Evolutionary conservation across 2,329 filamentous ascomycete genomes (phyloP).

Genomic region (Malbranchea cinnamomea): DNA sequence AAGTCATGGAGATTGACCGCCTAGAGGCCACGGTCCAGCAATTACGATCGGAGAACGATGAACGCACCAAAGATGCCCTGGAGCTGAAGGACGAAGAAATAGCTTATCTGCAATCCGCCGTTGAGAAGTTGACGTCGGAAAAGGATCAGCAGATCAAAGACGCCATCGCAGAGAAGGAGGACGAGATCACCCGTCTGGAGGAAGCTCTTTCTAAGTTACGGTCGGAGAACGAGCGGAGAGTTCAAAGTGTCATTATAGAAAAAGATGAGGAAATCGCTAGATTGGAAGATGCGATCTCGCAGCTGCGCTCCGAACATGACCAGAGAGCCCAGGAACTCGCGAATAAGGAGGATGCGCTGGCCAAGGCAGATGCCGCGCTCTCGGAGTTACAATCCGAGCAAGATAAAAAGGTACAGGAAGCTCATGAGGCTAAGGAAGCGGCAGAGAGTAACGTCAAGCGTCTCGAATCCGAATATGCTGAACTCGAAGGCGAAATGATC

Average conservation of each 20-base stretch:
- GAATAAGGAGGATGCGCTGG: slow-evolving; percentile 9
- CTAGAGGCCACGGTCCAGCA: slow-evolving; percentile 12
- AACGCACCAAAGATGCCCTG: slow-evolving; percentile 16
- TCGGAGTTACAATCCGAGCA: slow-evolving; percentile 18
- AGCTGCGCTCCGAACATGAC: slow-evolving; percentile 7
- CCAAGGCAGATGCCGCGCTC: slow-evolving; percentile 10
- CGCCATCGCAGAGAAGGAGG: no score
- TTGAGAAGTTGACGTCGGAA: no score
- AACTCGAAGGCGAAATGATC: slow-evolving; percentile 48
- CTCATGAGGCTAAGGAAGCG: slow-evolving; percentile 15
- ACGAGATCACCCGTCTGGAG: slow-evolving; percentile 12
- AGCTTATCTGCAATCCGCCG: no score
- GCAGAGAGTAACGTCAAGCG: slow-evolving; percentile 25
- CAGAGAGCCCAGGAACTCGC: slow-evolving; percentile 13
- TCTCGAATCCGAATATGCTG: slow-evolving; percentile 35
- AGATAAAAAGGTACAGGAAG: slow-evolving; percentile 18
- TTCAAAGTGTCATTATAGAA: slow-evolving; percentile 13
- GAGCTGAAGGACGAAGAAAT: slow-evolving; percentile 16
- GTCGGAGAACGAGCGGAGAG: slow-evolving; percentile 15
- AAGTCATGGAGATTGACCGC: slow-evolving; percentile 10
- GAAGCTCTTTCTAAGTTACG: no score
- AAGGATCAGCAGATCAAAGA: no score
- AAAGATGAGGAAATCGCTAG: slow-evolving; percentile 16
- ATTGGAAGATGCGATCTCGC: slow-evolving; percentile 13
- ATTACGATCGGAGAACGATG: slow-evolving; percentile 19